phyloP scores from a whole-genome alignment of 164 flowering plant species.

The Stephania japonica region DNA sequence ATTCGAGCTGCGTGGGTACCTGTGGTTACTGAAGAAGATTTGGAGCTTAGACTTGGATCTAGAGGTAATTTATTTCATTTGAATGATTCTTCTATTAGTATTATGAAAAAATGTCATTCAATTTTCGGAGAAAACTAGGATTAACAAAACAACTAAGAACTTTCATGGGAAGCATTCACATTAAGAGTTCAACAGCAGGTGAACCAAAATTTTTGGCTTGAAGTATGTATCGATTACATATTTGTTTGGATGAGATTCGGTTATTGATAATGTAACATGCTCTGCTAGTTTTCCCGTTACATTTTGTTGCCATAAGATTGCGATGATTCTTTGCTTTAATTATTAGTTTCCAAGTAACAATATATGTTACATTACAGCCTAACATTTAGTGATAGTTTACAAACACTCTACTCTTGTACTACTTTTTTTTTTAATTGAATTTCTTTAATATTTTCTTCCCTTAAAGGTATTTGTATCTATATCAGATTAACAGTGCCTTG shows the following conservation, averaged over 20 bases:
- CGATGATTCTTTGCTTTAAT: background rate
- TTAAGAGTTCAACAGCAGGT: background rate
- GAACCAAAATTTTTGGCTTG: background rate
- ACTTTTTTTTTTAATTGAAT: background rate
- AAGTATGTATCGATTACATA: background rate
- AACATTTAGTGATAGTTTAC: background rate
- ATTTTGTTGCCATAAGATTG: background rate
- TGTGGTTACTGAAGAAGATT: slow-evolving; percentile 27
- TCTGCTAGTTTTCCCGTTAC: background rate
- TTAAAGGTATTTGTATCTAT: no score
- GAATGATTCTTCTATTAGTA: background rate
- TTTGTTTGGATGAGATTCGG: background rate
- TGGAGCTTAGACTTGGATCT: slow-evolving; percentile 31
- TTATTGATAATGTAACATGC: background rate
- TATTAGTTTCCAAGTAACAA: background rate
- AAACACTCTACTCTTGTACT: background rate
- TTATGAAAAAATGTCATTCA: background rate
- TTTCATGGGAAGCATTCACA: background rate
- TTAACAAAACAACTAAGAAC: background rate
- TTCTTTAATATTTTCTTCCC: no score
- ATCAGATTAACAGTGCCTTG: no score
- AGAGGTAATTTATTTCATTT: slow-evolving; percentile 15
- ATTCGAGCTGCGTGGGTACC: slow-evolving; percentile 22
- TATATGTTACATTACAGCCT: background rate
- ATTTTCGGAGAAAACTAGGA: background rate